Evolutionary conservation across 129 eudicot species (phyloP).

Genomic region (Escallonia herrerae): DNA sequence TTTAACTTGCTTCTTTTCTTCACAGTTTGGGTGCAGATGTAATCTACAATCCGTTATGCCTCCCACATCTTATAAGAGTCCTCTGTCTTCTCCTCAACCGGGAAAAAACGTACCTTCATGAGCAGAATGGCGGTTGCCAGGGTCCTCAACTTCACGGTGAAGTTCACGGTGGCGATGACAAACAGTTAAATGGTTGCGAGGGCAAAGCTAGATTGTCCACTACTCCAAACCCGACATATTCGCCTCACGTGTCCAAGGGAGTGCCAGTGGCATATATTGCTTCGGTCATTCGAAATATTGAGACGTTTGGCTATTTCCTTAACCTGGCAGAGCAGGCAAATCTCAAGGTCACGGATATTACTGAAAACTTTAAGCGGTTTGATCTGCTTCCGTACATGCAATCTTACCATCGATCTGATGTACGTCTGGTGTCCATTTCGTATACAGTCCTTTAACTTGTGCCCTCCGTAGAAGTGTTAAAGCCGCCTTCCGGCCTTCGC

Average conservation of each 20-base stretch:
- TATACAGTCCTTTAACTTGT: neutral
- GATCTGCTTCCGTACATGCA: constrained; percentile 72
- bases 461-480: too few species aligned
- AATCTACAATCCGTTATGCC: constrained; percentile 74
- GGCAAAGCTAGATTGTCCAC: too few species aligned
- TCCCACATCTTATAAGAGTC: constrained; percentile 72
- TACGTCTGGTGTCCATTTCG: constrained; percentile 28
- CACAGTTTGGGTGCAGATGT: constrained; percentile 91
- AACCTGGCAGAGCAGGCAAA: constrained; percentile 39
- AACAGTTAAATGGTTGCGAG: too few species aligned
- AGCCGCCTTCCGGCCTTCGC: too few species aligned
- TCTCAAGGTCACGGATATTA: constrained; percentile 49
- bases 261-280: constrained; percentile 73
- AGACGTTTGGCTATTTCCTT: constrained; percentile 61
- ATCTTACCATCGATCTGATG: constrained; percentile 48
- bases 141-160: constrained; percentile 1
- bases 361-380: constrained; percentile 36
- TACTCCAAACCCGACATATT: too few species aligned
- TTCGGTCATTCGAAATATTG: constrained; percentile 64
- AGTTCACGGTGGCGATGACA: neutral
- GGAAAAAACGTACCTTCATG: constrained; percentile 15
- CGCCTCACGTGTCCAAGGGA: neutral
- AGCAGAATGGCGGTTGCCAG: neutral
- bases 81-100: constrained; percentile 47
- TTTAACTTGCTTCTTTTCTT: neutral